Conservation (phyloP, 345 rosid species). For the Sisymbrium altissimum region DNA sequence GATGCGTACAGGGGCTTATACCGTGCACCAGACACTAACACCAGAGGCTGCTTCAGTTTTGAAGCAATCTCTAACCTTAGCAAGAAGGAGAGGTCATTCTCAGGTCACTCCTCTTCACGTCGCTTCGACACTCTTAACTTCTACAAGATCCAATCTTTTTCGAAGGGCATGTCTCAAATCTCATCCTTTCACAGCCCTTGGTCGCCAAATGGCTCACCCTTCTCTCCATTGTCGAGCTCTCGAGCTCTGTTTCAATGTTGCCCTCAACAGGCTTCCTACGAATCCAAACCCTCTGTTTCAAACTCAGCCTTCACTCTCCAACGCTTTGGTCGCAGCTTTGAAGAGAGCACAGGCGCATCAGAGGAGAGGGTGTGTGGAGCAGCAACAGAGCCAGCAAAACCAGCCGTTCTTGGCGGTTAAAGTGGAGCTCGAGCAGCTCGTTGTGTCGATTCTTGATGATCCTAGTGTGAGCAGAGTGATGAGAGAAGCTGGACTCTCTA, state of each 20-base stretch:
- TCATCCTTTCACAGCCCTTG: constrained; percentile 34
- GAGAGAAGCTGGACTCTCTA: constrained; percentile 90
- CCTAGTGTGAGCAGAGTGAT: constrained; percentile 86
- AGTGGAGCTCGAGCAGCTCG: constrained; percentile 65
- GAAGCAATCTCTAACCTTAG: constrained; percentile 91
- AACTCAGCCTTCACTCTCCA: constrained; percentile 58
- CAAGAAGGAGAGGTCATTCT: constrained; percentile 90
- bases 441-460: constrained; percentile 72
- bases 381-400: constrained; percentile 65
- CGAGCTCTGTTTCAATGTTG: constrained; percentile 81
- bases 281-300: constrained; percentile 44
- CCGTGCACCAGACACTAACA: constrained; percentile 96
- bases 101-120: constrained; percentile 93
- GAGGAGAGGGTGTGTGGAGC: constrained; percentile 64
- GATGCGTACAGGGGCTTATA: constrained; percentile 92
- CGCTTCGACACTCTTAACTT: constrained; percentile 56
- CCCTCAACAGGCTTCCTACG: constrained; percentile 69
- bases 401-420: constrained; percentile 62
- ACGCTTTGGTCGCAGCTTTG: constrained; percentile 67
- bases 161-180: constrained; percentile 73
- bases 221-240: constrained; percentile 65
- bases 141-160: constrained; percentile 48
- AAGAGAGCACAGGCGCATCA: constrained; percentile 85
- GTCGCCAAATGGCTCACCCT: constrained; percentile 47
- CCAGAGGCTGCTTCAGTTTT: constrained; percentile 93